phyloP scores from a whole-genome alignment of 2,329 filamentous ascomycete species.

The Fusarium sp. region DNA sequence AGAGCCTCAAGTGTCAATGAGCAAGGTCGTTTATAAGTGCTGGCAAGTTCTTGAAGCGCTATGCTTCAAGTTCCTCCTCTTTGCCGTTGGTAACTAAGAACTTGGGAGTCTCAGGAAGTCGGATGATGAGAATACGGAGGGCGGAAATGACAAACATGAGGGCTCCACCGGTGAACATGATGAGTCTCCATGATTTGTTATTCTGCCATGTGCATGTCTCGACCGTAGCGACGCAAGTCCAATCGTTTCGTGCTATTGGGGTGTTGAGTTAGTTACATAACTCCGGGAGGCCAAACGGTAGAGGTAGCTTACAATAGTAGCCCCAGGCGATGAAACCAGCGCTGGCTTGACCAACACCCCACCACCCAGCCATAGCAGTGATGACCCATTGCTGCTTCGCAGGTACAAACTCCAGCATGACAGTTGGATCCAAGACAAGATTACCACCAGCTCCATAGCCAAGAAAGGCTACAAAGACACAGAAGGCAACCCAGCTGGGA shows the following conservation, averaged over 20 bases:
- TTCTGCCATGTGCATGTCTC: background rate
- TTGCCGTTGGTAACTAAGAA: background rate
- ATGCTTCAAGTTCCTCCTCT: background rate
- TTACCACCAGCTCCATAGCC: background rate
- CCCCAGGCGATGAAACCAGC: constrained; percentile 2
- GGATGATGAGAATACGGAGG: background rate
- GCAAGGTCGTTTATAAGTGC: background rate
- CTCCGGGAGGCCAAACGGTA: rapidly evolving
- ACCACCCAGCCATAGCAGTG: constrained; percentile 1
- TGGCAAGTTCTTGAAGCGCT: background rate
- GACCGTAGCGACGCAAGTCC: background rate
- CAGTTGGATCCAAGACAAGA: constrained; percentile 1
- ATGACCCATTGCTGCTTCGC: constrained; percentile 1
- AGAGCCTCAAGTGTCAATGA: background rate
- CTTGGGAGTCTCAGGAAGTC: background rate
- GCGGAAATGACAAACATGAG: constrained; percentile 1
- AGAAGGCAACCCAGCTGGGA: background rate
- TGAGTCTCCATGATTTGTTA: background rate
- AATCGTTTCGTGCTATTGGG: background rate
- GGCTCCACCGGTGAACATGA: constrained; percentile 8
- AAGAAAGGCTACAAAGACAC: background rate
- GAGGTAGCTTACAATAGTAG: background rate
- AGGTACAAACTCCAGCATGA: background rate
- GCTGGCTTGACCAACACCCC: background rate
- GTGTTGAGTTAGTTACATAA: background rate